Base-by-base conservation (phyloP, 805 yeast species). In the Ogataea haglerorum region DNA sequence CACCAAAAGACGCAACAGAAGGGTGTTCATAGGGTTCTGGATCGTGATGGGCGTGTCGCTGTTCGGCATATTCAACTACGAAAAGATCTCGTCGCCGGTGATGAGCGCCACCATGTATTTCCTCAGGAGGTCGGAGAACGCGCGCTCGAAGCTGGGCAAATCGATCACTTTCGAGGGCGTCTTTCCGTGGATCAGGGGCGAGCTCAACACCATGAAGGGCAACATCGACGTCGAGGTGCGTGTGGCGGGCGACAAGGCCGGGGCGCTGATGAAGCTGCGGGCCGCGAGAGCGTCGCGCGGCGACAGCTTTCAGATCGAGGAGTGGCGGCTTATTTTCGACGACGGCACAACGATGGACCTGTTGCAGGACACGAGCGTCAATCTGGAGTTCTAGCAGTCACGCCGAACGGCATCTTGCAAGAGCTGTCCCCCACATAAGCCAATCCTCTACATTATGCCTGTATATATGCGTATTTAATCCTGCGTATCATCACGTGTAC, bases 111-210 rank as follows among this genome's bases (percentile, higher is more conserved):
- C 96, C 4, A 68, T 93, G 60, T 89, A 87, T 62, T 84, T 87
- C 48, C 65, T 91, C 52, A 77, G 99, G 58, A 73, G 96, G 57
- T 82, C 91, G 2, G 70, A 73, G 8, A 47, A 65, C 31, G 89
- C 89, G 9, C 70, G 78, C 40, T 76, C 75, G 17, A 56, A 66
- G 2, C 66, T 91, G 34, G 98, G 98, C 14, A 76, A 75, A 34
- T 80, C 85, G 54, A 85, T 91, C 48, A 79, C 79, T 27, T 88
- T 82, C 57, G 75, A 78, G 21, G 78, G 82, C 19, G 65, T 84
- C 25, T 76, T 82, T 68, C 98, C 99, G 5, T 93, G 96, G 96
- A 80, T 91, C 44, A 66, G 72, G 42, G 99, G 99, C 10, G 76
- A 79, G 32, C 68, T 93, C 48, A 88, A 90, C 52, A 87, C 93